Evolutionary conservation across 805 yeast genomes (phyloP).

Genomic region (Ogataea ganodermae): DNA sequence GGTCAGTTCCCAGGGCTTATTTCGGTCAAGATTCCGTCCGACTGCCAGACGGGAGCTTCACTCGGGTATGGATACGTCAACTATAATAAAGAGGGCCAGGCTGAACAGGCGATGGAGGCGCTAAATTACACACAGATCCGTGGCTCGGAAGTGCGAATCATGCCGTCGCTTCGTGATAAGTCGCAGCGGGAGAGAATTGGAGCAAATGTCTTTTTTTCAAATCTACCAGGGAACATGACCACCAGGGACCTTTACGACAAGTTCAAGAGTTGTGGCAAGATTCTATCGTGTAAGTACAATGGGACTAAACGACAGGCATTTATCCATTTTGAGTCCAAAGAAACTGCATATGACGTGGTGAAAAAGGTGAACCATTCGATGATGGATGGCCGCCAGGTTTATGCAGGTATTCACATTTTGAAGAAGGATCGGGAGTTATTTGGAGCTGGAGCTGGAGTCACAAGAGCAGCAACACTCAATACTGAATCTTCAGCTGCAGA

Average conservation of each 20-base stretch:
- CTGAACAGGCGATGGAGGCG: conserved; percentile 55
- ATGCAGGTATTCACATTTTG: conserved; percentile 33
- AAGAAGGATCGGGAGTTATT: conserved; percentile 32
- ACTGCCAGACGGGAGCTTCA: conserved; percentile 53
- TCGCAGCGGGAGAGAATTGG: conserved; percentile 44
- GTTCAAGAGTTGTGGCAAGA: conserved; percentile 30
- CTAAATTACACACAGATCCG: conserved; percentile 50
- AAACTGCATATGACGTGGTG: conserved; percentile 40
- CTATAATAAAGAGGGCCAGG: conserved; percentile 51
- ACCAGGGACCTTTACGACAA: conserved; percentile 33
- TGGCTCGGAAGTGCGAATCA: conserved; percentile 51
- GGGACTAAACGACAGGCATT: conserved; percentile 35
- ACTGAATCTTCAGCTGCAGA: not conserved
- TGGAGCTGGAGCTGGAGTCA: conserved; percentile 11
- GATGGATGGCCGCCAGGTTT: conserved; percentile 26
- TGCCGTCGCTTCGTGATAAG: conserved; percentile 54
- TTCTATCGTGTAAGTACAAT: conserved; percentile 35
- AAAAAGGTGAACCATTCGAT: conserved; percentile 26
- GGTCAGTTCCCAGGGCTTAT: conserved; percentile 44
- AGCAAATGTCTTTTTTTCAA: conserved; percentile 52
- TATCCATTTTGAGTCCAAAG: conserved; percentile 41
- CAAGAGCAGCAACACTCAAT: conserved; percentile 1
- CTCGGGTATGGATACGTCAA: conserved; percentile 77
- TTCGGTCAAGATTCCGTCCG: conserved; percentile 62
- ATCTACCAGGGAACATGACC: conserved; percentile 41